Evolutionary conservation across 1,284 basidiomycete species (phyloP).

Genomic region (Rhodotorula mucilaginosa): DNA sequence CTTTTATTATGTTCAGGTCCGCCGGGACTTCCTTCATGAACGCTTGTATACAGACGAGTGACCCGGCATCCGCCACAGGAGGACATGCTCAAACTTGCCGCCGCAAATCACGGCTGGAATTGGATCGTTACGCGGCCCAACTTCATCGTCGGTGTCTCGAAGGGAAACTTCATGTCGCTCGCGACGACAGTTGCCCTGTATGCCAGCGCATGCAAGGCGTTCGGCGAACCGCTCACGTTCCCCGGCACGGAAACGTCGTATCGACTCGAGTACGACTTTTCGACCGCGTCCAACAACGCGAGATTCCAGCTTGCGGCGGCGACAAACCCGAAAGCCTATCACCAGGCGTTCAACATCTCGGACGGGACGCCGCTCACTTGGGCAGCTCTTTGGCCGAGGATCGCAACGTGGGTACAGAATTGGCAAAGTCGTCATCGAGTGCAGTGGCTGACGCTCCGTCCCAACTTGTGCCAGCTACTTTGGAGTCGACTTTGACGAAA

Average conservation of each 20-base stretch:
- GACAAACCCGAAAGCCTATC: background rate
- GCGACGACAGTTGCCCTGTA: constrained; percentile 9
- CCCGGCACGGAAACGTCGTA: background rate
- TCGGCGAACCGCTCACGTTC: constrained; percentile 7
- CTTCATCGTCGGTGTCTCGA: constrained; percentile 10
- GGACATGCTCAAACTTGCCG: constrained; percentile 15
- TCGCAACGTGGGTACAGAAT: background rate
- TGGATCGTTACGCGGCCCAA: constrained; percentile 6
- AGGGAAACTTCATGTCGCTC: constrained; percentile 11
- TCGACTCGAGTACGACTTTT: constrained; percentile 5
- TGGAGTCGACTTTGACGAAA: background rate
- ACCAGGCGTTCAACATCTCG: constrained; percentile 11
- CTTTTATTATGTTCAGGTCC: constrained; percentile 6
- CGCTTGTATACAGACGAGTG: background rate
- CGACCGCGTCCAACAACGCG: constrained; percentile 6
- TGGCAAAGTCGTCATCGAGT: too few relatives aligned
- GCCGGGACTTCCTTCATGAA: too few relatives aligned
- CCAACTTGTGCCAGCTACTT: background rate
- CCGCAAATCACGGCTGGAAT: constrained; percentile 4
- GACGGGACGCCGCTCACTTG: constrained; percentile 1
- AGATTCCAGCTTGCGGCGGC: background rate
- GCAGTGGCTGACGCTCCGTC: background rate
- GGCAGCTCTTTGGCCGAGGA: background rate
- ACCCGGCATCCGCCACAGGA: background rate
- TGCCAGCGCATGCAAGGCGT: constrained; percentile 5